phyloP scores from a whole-genome alignment of 306 rosid genomes.

The Hippophae gyantsensis region DNA sequence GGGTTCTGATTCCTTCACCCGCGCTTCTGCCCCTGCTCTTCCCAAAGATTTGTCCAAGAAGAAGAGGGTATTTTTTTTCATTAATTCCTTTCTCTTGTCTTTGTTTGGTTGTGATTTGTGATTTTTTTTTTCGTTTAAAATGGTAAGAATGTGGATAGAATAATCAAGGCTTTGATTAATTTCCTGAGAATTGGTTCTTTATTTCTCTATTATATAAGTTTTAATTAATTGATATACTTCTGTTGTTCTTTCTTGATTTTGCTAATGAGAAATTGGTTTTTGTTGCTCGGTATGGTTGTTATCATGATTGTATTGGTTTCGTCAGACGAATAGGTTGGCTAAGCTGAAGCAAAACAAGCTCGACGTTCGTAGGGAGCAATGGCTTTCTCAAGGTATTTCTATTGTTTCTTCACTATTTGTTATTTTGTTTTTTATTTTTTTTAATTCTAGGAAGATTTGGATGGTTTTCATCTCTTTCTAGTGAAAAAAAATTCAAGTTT shows the following conservation, averaged over 20 bases:
- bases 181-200: not conserved
- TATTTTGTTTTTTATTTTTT: not conserved
- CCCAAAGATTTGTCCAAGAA: constrained; percentile 36
- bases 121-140: not conserved
- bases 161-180: not conserved
- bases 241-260: not conserved
- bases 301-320: not conserved
- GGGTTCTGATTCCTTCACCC: constrained; percentile 28
- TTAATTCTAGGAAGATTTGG: not conserved
- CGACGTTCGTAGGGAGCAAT: constrained; percentile 63
- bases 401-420: not conserved
- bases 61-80: constrained; percentile 24
- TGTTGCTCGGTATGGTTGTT: not conserved
- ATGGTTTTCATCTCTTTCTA: not conserved
- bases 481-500: not conserved
- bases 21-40: constrained; percentile 18
- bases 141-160: not conserved
- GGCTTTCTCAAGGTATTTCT: constrained; percentile 50
- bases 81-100: not conserved
- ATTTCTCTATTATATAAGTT: not conserved
- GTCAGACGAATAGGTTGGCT: constrained; percentile 40
- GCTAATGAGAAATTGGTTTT: not conserved
- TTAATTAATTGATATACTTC: not conserved
- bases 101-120: not conserved
- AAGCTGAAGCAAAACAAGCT: constrained; percentile 60